phyloP scores from a whole-genome alignment of 2,329 filamentous ascomycete species.

The Fusarium sp. region DNA sequence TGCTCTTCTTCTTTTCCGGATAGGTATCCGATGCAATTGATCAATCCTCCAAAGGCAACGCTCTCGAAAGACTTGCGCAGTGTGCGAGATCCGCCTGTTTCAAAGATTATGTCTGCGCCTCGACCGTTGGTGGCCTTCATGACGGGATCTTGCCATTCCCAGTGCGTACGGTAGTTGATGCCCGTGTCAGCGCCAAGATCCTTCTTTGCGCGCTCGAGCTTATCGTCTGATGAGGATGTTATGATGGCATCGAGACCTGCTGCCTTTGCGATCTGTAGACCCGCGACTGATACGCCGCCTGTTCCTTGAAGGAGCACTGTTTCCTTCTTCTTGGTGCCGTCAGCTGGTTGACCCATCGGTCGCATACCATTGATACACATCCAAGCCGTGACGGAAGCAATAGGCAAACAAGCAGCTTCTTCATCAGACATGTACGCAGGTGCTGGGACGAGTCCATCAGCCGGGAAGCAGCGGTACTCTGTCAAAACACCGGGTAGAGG shows the following conservation, averaged over 20 bases:
- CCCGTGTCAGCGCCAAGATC: slow-evolving; percentile 62
- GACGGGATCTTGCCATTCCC: slow-evolving; percentile 63
- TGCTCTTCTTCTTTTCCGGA: slow-evolving; percentile 65
- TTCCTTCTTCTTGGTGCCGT: slow-evolving; percentile 33
- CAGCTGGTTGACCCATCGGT: slow-evolving; percentile 60
- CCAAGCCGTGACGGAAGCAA: slow-evolving; percentile 73
- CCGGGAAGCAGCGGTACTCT: slow-evolving; percentile 70
- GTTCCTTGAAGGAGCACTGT: slow-evolving; percentile 66
- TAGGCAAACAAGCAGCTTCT: slow-evolving; percentile 70
- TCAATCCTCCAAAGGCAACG: slow-evolving; percentile 65
- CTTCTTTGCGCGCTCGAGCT: slow-evolving; percentile 58
- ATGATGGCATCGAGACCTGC: slow-evolving; percentile 63
- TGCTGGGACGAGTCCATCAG: slow-evolving; percentile 64
- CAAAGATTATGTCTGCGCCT: slow-evolving; percentile 67
- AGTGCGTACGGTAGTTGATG: slow-evolving; percentile 66
- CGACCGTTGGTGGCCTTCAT: slow-evolving; percentile 56
- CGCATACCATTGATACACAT: slow-evolving; percentile 72
- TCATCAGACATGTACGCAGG: slow-evolving; percentile 69
- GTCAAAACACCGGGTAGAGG: slow-evolving; percentile 69
- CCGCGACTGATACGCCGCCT: slow-evolving; percentile 63
- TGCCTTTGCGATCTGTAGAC: slow-evolving; percentile 65
- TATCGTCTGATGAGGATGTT: slow-evolving; percentile 65
- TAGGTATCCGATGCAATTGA: slow-evolving; percentile 64
- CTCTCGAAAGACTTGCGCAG: slow-evolving; percentile 64
- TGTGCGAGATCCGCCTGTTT: slow-evolving; percentile 65